Base-by-base conservation (phyloP, 2,329 filamentous ascomycete species). In the Ploettnerulaceae sp. region DNA sequence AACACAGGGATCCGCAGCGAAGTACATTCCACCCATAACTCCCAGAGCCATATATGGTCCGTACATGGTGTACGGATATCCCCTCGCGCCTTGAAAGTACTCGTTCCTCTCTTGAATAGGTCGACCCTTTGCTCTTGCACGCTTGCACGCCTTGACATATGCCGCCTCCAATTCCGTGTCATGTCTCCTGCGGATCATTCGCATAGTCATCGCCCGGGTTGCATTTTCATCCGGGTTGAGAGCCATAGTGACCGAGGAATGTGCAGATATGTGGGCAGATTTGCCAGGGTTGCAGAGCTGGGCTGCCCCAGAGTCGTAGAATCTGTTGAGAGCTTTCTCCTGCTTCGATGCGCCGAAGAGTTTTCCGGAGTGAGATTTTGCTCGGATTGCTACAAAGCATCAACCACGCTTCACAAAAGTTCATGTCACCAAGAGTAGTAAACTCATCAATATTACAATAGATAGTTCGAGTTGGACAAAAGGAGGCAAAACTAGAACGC, bases 251-350 rank as follows among this genome's bases (percentile, higher is more conserved):
- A n/a, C n/a, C n/a, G n/a, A n/a, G n/a, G 81, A 88, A 69, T 91
- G 86, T 0, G 82, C 73, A 0, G 81, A 86, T 52, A 91, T 83
- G 61, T 91, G 86, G 0, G 81, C 76, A 15, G 77, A 79, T 43
- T 74, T 77, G 39, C 75, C 68, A 2, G 78, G 73, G 0, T 77
- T 66, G 51, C 74, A 79, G 7, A 75, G 64, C 7, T 68, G 60
- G 1, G 74, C 72, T 0, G 61, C 59, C 9, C 74, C 74, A 0
- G 77, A 76, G 0, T 61, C 45, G 64, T 79, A 61, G 62, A 77
- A 73, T 37, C 59, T 49, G 45, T 78, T 66, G 40, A 65, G 52
- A 46, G 71, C 60, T 67, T 71, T 74, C 32, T 74, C 69, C 5
- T 70, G 67, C 20, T 65, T 69, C 1, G 70, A 73, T 5, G 70